phyloP scores from a whole-genome alignment of 805 yeast species.

The Metschnikowia colocasiae region DNA sequence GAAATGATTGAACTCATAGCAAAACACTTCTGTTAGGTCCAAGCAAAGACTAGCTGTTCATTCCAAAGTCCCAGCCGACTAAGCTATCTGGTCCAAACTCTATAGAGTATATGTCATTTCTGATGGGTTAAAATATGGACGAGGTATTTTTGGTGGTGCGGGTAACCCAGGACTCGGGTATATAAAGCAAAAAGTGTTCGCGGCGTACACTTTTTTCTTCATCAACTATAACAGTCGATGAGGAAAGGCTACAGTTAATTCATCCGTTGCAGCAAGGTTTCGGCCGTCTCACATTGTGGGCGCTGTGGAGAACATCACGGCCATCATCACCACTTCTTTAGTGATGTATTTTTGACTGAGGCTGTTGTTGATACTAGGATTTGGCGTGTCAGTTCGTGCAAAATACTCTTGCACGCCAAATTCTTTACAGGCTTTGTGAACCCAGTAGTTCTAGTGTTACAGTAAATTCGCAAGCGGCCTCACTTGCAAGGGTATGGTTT shows the following conservation, averaged over 20 bases:
- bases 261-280: constrained; percentile 37
- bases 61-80: too few species aligned
- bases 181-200: constrained; percentile 5
- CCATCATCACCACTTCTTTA: constrained; percentile 45
- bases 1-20: too few species aligned
- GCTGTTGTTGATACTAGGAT: constrained; percentile 25
- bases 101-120: too few species aligned
- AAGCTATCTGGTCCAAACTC: too few species aligned
- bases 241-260: constrained; percentile 41
- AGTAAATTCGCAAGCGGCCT: too few species aligned
- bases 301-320: constrained; percentile 55
- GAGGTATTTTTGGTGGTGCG: background rate
- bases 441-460: too few species aligned
- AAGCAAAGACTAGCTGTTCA: too few species aligned
- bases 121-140: too few species aligned
- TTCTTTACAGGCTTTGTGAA: too few species aligned
- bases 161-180: constrained; percentile 11
- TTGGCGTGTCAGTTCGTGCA: background rate
- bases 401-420: too few species aligned
- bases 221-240: constrained; percentile 62
- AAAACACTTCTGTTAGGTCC: too few species aligned
- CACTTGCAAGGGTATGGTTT: too few species aligned
- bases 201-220: constrained; percentile 20
- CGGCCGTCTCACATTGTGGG: constrained; percentile 31
- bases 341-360: constrained; percentile 41